Evolutionary conservation across 345 rosid species (phyloP).

Genomic region (Melastoma malabathricum): DNA sequence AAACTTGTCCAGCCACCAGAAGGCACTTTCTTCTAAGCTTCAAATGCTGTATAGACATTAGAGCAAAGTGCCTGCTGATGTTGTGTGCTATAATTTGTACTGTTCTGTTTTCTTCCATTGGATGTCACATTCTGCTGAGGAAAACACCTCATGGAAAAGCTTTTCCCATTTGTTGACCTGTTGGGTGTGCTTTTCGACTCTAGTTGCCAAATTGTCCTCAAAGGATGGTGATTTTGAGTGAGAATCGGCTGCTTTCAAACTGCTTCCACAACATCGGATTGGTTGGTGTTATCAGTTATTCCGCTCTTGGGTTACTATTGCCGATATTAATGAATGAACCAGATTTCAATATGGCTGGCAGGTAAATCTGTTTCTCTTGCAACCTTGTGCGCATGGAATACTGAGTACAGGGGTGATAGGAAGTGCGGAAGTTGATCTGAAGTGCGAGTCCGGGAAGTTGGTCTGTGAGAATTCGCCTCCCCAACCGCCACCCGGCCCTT

Average conservation of each 20-base stretch:
- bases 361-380: no score
- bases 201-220: conserved; percentile 1
- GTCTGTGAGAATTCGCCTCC: no score
- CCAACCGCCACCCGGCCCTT: no score
- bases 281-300: conserved; percentile 12
- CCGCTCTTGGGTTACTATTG: conserved; percentile 10
- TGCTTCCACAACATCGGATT: conserved; percentile 5
- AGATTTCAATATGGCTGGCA: no score
- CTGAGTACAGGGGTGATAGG: no score
- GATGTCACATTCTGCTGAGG: conserved; percentile 23
- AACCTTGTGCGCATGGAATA: no score
- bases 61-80: conserved; percentile 18
- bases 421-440: no score
- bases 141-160: conserved; percentile 22
- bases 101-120: conserved; percentile 23
- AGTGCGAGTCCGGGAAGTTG: no score
- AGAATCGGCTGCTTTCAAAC: not conserved
- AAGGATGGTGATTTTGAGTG: no score
- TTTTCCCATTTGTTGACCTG: conserved; percentile 22
- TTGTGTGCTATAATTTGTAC: conserved; percentile 31
- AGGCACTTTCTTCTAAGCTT: conserved; percentile 64
- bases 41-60: conserved; percentile 10
- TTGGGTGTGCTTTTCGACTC: conserved; percentile 17
- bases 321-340: no score
- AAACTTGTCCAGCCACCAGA: conserved; percentile 80